These are phyloP conservation scores for Phoma sp. DNA, from an alignment of 2,329 filamentous ascomycete species.

Conservation along the genomic window DNA sequence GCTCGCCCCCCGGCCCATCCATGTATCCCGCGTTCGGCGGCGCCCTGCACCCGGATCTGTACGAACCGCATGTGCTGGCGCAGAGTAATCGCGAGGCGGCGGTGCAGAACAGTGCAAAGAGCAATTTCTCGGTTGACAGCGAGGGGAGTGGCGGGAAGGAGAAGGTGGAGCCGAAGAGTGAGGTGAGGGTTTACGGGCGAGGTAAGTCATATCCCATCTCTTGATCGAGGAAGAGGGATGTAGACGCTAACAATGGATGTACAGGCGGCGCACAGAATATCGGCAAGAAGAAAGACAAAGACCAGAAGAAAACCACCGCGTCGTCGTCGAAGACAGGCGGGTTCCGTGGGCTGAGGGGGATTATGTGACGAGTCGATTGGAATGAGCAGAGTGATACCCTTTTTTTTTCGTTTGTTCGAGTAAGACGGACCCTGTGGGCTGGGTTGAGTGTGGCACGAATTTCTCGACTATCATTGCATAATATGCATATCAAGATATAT, in stretches of 20 bases:
- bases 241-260: slow-evolving; percentile 37
- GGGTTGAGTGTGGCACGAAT: no score
- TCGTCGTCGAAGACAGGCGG: slow-evolving; percentile 49
- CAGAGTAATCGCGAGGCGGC: slow-evolving; percentile 3
- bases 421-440: no score
- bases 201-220: slow-evolving; percentile 50
- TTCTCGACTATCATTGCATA: no score
- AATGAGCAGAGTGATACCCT: no score
- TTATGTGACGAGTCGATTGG: slow-evolving; percentile 32
- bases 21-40: slow-evolving; percentile 35
- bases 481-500: no score
- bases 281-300: slow-evolving; percentile 60
- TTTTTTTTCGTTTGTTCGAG: no score
- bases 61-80: slow-evolving; percentile 28
- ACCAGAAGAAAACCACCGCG: slow-evolving; percentile 48
- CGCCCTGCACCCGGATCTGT: slow-evolving; percentile 33
- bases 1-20: slow-evolving; percentile 26
- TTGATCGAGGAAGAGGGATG: slow-evolving; percentile 16
- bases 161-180: slow-evolving; percentile 56
- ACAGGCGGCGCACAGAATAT: slow-evolving; percentile 60
- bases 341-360: slow-evolving; percentile 49
- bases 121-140: slow-evolving; percentile 49
- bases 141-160: slow-evolving; percentile 46
- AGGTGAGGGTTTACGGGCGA: slow-evolving; percentile 61
- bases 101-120: slow-evolving; percentile 46